Evolutionary conservation across 2,329 filamentous ascomycete species (phyloP), one percentile per base, ranked within the genome.

Genomic region (Fusarium papillatum): DNA sequence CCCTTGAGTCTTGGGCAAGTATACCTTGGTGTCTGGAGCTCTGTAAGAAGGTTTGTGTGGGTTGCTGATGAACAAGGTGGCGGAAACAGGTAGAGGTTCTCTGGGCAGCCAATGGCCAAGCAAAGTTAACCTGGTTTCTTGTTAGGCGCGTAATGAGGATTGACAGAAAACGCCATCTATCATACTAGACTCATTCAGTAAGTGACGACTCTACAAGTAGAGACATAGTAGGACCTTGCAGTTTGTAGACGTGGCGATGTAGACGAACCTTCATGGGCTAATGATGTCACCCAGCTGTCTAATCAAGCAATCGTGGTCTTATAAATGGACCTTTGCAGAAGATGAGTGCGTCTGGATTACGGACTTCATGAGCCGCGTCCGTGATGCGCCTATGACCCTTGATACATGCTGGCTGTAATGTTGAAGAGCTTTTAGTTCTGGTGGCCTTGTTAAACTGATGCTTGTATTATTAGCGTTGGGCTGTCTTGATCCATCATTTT

Each of bases 1-100:
- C 17, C 34, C 43, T 65, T 55, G 24, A 41, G 6, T 17, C 14
- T 1, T 24, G 5, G n/a, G 7, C 7, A 16, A 10, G 8, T 10
- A 4, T 3, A 24, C 0, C 29, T n/a, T 4, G 19, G 13, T 11
- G 7, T 22, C 22, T 1, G 14, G 8, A 22, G 6, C 8, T 22
- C 19, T 24, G n/a, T n/a, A 10, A 36, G 8, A 36, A 4, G 13
- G 53, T 4, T 59, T 1, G 1, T 2, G 19, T 4, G n/a, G 26
- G 17, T 10, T 2, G 9, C 10, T 9, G 16, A 26, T 48, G 22
- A 48, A 10, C 7, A 26, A 4, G 9, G 7, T 1, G 14, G 22
- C 22, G 22, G 46, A 48, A 48, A 17, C 2, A 17, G 46, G 3
- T 46, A 0, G 1, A 48, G 22, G n/a, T 46, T 14, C n/a, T 46